Conservation (phyloP, 345 rosid genomes). For the Eucalyptus lansdowneana region DNA sequence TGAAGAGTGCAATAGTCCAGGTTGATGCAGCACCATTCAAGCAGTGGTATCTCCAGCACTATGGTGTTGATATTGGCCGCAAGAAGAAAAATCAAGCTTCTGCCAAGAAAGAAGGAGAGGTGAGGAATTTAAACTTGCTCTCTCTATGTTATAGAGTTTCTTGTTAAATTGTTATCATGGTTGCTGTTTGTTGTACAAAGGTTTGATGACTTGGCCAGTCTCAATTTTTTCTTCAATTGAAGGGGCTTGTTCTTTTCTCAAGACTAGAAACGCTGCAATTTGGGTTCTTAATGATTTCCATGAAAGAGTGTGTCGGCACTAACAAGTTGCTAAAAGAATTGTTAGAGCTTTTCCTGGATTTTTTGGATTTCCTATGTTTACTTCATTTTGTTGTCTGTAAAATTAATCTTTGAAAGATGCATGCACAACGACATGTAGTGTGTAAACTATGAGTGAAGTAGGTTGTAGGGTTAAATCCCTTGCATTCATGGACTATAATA, state of each 20-base stretch:
- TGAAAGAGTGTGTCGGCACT: neutral
- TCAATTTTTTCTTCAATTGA: neutral
- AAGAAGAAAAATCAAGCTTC: slow-evolving; percentile 43
- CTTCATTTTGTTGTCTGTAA: neutral
- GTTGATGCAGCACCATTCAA: slow-evolving; percentile 73
- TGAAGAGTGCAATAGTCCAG: slow-evolving; percentile 60
- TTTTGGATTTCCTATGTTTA: neutral
- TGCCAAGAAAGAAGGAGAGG: slow-evolving; percentile 57
- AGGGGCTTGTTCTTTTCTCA: neutral
- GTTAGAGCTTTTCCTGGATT: neutral
- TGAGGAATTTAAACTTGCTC: neutral
- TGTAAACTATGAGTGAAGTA: neutral
- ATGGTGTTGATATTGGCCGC: slow-evolving; percentile 65
- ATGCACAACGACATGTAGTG: neutral
- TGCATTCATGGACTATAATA: neutral
- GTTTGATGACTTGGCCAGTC: neutral
- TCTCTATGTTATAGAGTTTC: neutral
- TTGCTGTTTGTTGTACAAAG: neutral
- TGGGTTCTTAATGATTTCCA: neutral
- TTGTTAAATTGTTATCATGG: neutral
- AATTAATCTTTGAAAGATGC: neutral
- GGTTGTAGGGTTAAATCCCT: neutral
- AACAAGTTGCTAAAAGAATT: neutral
- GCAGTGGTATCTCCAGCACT: slow-evolving; percentile 64
- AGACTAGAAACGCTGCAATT: neutral